phyloP scores from a whole-genome alignment of 305 asterid species.

The Rubia peregrina region DNA sequence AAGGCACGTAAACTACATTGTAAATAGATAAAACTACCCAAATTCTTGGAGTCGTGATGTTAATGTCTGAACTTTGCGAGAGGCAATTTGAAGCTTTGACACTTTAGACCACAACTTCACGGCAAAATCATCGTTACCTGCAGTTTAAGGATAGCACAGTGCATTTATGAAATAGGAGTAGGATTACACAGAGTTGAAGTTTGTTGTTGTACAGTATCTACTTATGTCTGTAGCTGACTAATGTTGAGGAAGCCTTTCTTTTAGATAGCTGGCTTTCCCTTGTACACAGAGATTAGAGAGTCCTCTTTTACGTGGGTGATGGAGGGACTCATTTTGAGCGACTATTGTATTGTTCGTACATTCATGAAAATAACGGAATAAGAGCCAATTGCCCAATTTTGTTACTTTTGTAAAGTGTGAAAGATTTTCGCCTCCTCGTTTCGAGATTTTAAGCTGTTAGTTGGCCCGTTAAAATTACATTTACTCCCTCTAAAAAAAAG shows the following conservation, averaged over 20 bases:
- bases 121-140: no score
- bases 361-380: not conserved
- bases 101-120: no score
- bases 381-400: not conserved
- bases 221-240: not conserved
- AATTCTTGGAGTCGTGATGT: not conserved
- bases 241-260: not conserved
- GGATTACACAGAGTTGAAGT: not conserved
- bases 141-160: no score
- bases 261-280: not conserved
- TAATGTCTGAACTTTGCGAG: not conserved
- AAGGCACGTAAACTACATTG: conserved; percentile 39
- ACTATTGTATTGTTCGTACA: not conserved
- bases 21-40: conserved; percentile 16
- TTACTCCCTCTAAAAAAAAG: no score
- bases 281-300: not conserved
- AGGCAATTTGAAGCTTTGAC: not conserved
- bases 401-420: no score
- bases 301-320: not conserved
- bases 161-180: no score
- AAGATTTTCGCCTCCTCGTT: no score
- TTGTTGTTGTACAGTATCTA: conserved; percentile 9
- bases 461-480: no score
- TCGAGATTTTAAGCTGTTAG: no score
- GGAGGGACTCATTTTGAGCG: not conserved